Evolutionary conservation across 2,329 filamentous ascomycete genomes (phyloP).

Genomic region (Truncatella angustata): DNA sequence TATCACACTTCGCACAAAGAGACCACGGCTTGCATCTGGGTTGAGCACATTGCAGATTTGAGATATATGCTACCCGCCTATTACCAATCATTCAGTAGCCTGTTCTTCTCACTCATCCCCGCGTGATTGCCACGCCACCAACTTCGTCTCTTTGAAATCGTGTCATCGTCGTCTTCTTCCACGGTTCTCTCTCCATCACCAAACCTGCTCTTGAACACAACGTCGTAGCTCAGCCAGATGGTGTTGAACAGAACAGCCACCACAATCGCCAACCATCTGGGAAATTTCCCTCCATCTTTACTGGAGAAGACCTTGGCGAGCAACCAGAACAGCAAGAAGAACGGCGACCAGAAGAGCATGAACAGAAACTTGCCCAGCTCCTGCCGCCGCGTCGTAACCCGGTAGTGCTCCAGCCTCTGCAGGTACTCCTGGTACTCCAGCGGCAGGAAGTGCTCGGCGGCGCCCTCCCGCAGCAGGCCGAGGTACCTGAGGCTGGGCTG

Average conservation of each 20-base stretch:
- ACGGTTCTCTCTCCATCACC: constrained; percentile 79
- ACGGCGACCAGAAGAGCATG: constrained; percentile 55
- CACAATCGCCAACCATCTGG: constrained; percentile 61
- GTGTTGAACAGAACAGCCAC: constrained; percentile 41
- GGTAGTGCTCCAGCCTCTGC: constrained; percentile 66
- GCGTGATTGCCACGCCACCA: not conserved
- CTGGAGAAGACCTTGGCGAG: constrained; percentile 54
- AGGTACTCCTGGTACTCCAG: constrained; percentile 75
- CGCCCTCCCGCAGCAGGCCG: constrained; percentile 75
- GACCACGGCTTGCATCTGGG: not conserved
- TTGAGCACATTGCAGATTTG: not conserved
- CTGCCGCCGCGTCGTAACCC: constrained; percentile 65
- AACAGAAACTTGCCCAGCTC: constrained; percentile 63
- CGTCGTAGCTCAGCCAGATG: constrained; percentile 66
- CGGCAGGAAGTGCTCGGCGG: constrained; percentile 76
- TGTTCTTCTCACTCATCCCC: constrained; percentile 19
- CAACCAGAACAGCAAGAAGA: constrained; percentile 46
- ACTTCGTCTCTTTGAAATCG: not conserved
- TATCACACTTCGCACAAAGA: too few relatives aligned
- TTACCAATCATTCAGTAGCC: constrained; percentile 27
- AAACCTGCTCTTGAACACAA: constrained; percentile 63
- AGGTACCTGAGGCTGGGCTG: constrained; percentile 85
- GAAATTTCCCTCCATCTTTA: constrained; percentile 56
- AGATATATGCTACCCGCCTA: not conserved
- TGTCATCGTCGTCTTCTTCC: constrained; percentile 18